Evolutionary conservation across 441 rosid species (phyloP), one percentile per base, ranked within the genome.

Genomic region (Adansonia gregorii): DNA sequence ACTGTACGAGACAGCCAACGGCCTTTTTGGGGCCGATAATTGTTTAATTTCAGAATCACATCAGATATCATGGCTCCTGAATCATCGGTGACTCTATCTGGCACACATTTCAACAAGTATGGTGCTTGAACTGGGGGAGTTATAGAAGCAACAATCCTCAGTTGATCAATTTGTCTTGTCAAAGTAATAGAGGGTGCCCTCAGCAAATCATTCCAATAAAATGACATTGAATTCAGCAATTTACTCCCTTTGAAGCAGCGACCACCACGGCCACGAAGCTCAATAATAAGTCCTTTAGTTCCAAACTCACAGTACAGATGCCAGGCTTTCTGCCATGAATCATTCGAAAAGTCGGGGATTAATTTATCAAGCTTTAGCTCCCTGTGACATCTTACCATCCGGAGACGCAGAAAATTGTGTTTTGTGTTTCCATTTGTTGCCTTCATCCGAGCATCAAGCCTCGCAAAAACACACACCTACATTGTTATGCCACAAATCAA

Each of bases 1-100:
- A 93, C 94, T 0, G 99, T 95, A 3, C 96, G 89, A 6, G 99
- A 90, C 77, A 95, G 82, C 99, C 99, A 95, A 72, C 99, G 84
- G 58, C 99, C 99, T 83, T 93, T 94, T 78, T 95, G 98, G 68
- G 98, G 94, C 49, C 79, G 82, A 66, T 88, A 92, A 54, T 82
- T 80, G 76, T 90, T 95, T 81, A 87, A 83, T 72, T 86, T 88
- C 83, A 93, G 86, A 76, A 92, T 78, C 22, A 90, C 93, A 76
- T 93, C 97, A 0, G 99, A 95, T 76, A 95, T 74, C 99, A 95
- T 93, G 67, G 96, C 93, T 52, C 99, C 96, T 0, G 93, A 92
- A 85, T 95, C 96, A 85, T 95, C 97, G 0, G 96, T 91, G 31
- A 92, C 99, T 78, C 90, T 83, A 73, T 95, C 99, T 0, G 99